Percentiles rank a stretch among this genome's conserved stretches.
These are phyloP conservation scores for Venturia aucupariae DNA, from an alignment of 2,329 filamentous ascomycete genomes.

Conservation along the genomic window DNA sequence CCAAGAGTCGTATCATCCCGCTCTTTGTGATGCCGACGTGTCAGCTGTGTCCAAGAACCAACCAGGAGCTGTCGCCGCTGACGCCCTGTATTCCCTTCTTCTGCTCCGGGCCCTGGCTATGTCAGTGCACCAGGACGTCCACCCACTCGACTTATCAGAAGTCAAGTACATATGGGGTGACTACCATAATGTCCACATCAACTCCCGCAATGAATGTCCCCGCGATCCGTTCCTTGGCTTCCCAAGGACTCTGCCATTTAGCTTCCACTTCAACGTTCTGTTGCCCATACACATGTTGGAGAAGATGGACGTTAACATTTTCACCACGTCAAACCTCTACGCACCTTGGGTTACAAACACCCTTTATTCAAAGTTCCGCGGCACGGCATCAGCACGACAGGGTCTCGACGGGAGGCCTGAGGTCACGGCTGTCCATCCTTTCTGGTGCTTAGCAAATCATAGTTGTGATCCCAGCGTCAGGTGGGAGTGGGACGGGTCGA, in stretches of 20 bases:
- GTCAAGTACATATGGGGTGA: conserved; percentile 59
- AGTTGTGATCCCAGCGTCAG: conserved; percentile 90
- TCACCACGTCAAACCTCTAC: conserved; percentile 44
- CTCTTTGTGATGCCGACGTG: conserved; percentile 46
- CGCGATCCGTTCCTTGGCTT: conserved; percentile 15
- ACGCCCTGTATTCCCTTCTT: conserved; percentile 51
- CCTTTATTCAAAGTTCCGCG: conserved; percentile 84
- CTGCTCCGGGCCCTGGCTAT: conserved; percentile 51
- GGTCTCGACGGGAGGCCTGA: conserved; percentile 70
- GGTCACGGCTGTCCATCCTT: conserved; percentile 83
- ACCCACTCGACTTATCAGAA: conserved; percentile 51
- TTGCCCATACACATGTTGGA: conserved; percentile 68
- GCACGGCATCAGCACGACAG: conserved; percentile 75
- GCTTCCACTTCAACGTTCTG: conserved; percentile 66
- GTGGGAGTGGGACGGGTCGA: conserved; percentile 84
- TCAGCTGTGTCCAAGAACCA: conserved; percentile 51
- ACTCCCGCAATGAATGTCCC: neutral
- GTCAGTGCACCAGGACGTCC: conserved; percentile 48
- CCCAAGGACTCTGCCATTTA: conserved; percentile 57
- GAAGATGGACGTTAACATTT: conserved; percentile 77
- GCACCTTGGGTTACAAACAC: conserved; percentile 86
- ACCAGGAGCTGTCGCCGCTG: conserved; percentile 47
- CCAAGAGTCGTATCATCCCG: conserved; percentile 47
- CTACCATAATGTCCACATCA: conserved; percentile 31
- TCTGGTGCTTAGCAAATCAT: conserved; percentile 96